Evolutionary conservation across 352 stramenopile species (phyloP), one percentile per base, ranked within the genome.

Genomic region (Phytophthora quininea): DNA sequence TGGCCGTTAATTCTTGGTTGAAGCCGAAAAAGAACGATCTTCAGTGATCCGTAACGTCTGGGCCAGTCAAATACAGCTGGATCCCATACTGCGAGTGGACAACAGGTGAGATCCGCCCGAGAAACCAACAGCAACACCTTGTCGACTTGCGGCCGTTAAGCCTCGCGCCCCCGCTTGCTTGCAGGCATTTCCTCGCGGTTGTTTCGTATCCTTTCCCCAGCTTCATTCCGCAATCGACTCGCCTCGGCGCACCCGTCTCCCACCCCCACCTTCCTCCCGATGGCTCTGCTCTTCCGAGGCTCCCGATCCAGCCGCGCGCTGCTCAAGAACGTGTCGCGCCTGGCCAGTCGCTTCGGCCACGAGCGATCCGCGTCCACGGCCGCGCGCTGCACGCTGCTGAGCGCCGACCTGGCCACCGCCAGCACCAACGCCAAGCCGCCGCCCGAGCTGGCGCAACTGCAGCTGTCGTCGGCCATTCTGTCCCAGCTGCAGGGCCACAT

Each of bases 261-360:
- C 52, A 38, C 31, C 27, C 46, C 58, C 38, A 24, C 49, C 33
- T 37, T 19, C 33, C 33, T 27, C 11, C 24, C 32, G 30, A 78
- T 75, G 66, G 62, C 57, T 58, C 45, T 78, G 66, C 54, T 75
- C 53, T 69, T 78, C 62, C 71, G 62, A 75, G 57, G 62, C 58
- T 58, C 61, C 32, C 43, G 62, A 54, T 54, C 38, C 62, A 69
- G 58, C 58, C 52, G 62, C 51, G 50, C 49, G 43, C 31, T 58
- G 33, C 55, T 76, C 38, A 64, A 45, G 45, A 64, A 55, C 47
- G 66, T 57, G 47, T 69, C 64, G 37, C 68, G 76, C 14, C 50
- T 85, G 42, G 75, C 74, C 55, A 88, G 75, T 58, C 78, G 69
- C 76, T 89, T 85, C 60, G 82, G 82, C 76, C 82, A 89, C 60